A percentile compares a stretch with the other conserved stretches of the same genome.
phyloP scores from a whole-genome alignment of 2,329 filamentous ascomycete species.

The Capronia coronata region DNA sequence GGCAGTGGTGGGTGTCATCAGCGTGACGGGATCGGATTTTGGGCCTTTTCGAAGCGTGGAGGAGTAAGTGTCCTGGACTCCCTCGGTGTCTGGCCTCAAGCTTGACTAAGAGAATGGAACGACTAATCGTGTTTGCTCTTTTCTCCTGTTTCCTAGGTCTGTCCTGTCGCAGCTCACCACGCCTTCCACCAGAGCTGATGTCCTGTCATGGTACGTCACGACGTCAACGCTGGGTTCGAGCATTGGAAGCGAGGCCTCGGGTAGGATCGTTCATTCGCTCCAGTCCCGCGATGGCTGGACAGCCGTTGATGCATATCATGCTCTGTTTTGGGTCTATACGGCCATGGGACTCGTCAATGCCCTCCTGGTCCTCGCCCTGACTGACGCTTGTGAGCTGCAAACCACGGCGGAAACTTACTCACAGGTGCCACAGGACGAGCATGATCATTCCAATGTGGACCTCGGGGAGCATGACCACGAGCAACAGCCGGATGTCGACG shows the following conservation, averaged over 20 bases:
- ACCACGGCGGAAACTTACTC: constrained; percentile 25
- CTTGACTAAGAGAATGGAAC: constrained; percentile 9
- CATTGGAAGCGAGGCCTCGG: constrained; percentile 48
- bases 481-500: not conserved
- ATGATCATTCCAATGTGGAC: constrained; percentile 3
- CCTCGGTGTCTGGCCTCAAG: too few species aligned
- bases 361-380: constrained; percentile 43
- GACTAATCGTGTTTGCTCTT: not conserved
- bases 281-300: constrained; percentile 44
- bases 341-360: constrained; percentile 51
- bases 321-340: constrained; percentile 54
- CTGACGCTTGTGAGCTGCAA: constrained; percentile 47
- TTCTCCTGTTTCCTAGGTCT: constrained; percentile 34
- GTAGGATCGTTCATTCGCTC: constrained; percentile 47
- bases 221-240: constrained; percentile 51
- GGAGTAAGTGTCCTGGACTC: too few species aligned
- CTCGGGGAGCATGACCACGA: not conserved
- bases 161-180: constrained; percentile 32
- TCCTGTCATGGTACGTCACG: constrained; percentile 40
- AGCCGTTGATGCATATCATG: constrained; percentile 49
- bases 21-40: constrained; percentile 57
- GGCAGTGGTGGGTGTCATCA: constrained; percentile 57
- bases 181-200: constrained; percentile 25
- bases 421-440: constrained; percentile 25
- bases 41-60: constrained; percentile 58